phyloP scores from a whole-genome alignment of 345 rosid genomes.

The Adansonia digitata region DNA sequence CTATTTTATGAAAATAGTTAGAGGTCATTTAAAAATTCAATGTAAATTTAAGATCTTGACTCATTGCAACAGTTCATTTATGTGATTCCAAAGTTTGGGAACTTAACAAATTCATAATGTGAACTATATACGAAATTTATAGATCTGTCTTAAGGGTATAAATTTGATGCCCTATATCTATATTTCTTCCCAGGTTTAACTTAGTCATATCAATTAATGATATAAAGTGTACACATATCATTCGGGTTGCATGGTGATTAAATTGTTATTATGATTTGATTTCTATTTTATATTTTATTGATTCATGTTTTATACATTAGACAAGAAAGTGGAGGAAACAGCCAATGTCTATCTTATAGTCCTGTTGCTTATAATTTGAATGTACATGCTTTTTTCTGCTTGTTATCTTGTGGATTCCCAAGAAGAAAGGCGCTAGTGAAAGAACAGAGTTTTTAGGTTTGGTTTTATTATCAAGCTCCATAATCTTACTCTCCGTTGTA shows the following conservation, averaged over 20 bases:
- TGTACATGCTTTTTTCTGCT: background rate
- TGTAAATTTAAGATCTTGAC: too few species aligned
- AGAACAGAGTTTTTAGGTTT: background rate
- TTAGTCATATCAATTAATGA: background rate
- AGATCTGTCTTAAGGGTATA: background rate
- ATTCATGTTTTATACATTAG: background rate
- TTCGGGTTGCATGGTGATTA: background rate
- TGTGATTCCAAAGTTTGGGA: background rate
- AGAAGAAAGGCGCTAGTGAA: background rate
- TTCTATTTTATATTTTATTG: background rate
- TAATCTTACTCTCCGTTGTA: slow-evolving; percentile 19
- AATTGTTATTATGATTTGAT: background rate
- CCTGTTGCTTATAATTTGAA: background rate
- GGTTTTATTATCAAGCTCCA: background rate
- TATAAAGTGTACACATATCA: background rate
- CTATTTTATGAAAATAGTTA: too few species aligned
- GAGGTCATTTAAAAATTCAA: too few species aligned
- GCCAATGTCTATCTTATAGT: background rate
- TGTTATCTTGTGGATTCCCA: background rate
- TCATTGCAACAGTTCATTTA: background rate
- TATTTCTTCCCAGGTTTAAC: background rate
- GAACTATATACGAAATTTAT: background rate
- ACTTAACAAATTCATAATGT: background rate
- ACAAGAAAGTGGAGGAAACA: background rate
- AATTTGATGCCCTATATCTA: background rate